Conservation (phyloP, 495 filamentous ascomycete genomes). For the Polyplosphaeria fusca region DNA sequence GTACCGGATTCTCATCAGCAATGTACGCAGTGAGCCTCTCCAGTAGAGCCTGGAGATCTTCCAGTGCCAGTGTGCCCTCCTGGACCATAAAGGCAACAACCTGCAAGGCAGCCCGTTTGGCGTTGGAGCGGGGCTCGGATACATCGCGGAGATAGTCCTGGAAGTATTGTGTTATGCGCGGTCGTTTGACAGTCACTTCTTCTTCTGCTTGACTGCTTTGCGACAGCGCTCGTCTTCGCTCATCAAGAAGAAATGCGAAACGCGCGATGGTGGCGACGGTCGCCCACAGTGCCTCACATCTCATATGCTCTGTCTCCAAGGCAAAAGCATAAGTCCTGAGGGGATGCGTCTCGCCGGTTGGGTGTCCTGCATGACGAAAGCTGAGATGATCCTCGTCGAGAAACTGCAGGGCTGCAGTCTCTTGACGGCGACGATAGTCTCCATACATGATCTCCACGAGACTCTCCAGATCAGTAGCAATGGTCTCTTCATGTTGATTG, state of each 20-base stretch:
- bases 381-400: conserved; percentile 54
- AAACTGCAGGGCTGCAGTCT: conserved; percentile 69
- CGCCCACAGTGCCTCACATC: conserved; percentile 29
- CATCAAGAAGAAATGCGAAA: conserved; percentile 27
- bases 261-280: conserved; percentile 23
- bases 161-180: conserved; percentile 49
- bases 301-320: conserved; percentile 9
- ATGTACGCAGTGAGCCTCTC: conserved; percentile 50
- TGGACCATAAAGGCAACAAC: conserved; percentile 69
- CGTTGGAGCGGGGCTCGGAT: conserved; percentile 40
- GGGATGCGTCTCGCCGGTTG: conserved; percentile 10
- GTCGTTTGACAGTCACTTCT: conserved; percentile 54
- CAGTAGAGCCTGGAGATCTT: conserved; percentile 44
- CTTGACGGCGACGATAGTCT: conserved; percentile 69
- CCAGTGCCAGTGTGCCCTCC: conserved; percentile 44
- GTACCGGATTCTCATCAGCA: conserved; percentile 53
- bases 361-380: conserved; percentile 19
- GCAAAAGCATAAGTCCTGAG: conserved; percentile 27
- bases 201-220: conserved; percentile 23
- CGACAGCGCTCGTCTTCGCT: conserved; percentile 11
- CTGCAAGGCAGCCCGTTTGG: conserved; percentile 58
- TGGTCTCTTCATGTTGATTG: conserved; percentile 27
- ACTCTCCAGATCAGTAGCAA: conserved; percentile 38
- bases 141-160: conserved; percentile 50
- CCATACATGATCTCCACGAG: conserved; percentile 50